Evolutionary conservation across 805 yeast genomes (phyloP), one percentile per base, ranked within the genome.

Genomic region (Candida loeiensis): DNA sequence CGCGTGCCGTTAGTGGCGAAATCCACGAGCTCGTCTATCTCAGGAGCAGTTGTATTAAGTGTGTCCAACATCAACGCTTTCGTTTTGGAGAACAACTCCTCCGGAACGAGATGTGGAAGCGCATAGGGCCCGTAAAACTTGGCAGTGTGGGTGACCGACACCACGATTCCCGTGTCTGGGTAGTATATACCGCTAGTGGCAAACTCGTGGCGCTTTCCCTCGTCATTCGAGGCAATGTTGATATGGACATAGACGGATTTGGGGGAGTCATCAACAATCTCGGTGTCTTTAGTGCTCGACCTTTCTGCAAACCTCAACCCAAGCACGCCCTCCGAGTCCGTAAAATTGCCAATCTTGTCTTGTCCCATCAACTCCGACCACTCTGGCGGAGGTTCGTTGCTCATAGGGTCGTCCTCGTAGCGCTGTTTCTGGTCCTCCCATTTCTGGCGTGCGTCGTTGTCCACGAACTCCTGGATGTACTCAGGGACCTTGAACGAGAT

Each of bases 61-160:
- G 71, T 65, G 21, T 71, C 73, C 3, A 66, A 45, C 33, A 77
- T 51, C 15, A 79, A 51, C 15, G 56, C 59, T 47, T 73, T 73
- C 0, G 83, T 58, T 31, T 61, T 63, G 21, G 76, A 62, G 48
- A 66, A 82, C 19, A 34, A 39, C 16, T 61, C 57, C 32, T 63
- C 61, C 44, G 74, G 57, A 3, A 72, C 58, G 9, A 80, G 64
- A 51, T 80, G 82, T 8, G 87, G 79, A 24, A 85, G 63, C 1
- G 80, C 82, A 51, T 74, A 73, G n/a, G 69, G 40, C 6, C 88
- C 82, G 38, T 70, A 65, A 55, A 80, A 80, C 55, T 82, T 83
- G 5, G 85, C 85, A 20, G 88, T 74, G 25, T 71, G 65, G 1
- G 88, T 73, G 14, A 76, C 53, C 0, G 80, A 70, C 12, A 85